Evolutionary conservation across 768 basidiomycete genomes (phyloP), one percentile per base, ranked within the genome.

Genomic region (Polyporus arcularius): DNA sequence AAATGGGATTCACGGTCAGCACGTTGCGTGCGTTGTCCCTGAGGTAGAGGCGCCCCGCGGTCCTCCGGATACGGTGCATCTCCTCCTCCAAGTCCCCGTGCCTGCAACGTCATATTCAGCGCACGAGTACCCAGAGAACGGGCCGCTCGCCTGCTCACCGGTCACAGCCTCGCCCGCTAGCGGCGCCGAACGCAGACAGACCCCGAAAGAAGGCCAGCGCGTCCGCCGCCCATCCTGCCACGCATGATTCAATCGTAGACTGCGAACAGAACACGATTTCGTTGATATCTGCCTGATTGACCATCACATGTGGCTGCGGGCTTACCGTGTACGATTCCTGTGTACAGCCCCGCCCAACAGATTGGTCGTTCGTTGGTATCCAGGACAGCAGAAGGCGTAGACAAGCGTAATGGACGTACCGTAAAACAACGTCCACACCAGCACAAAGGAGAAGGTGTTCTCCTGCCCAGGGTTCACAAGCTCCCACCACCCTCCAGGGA

Each of bases 351-450:
- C 43, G 42, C 55, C 54, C 55, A 49, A 57, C 55, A 62, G 21
- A 26, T 26, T 26, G 21, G 21, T 26, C 21, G 50, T 52, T 62
- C 51, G 42, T 35, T 53, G 14, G 30, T 53, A 28, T 31, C 60
- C 51, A 53, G 40, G 47, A 61, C 54, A 30, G 43, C 40, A 41
- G 26, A 10, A 21, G 56, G 46, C 39, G 35, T 32, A 18, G 38
- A 53, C 12, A 41, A 7, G 39, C 18, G 52, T 2, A 26, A 53
- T 14, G 52, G 21, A 75, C 89, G 60, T 67, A 93, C 92, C 95
- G 72, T 92, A 96, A 72, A 95, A 91, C 57, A 96, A 77, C 39
- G 95, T 98, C 95, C 95, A 98, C 21, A 90, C 88, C 31, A 97
- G 83, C 59, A 98, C 83, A 68, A 96, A 98, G 3, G 93, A 92